Conservation (phyloP, 306 rosid species). For the Rosa chinensis region DNA sequence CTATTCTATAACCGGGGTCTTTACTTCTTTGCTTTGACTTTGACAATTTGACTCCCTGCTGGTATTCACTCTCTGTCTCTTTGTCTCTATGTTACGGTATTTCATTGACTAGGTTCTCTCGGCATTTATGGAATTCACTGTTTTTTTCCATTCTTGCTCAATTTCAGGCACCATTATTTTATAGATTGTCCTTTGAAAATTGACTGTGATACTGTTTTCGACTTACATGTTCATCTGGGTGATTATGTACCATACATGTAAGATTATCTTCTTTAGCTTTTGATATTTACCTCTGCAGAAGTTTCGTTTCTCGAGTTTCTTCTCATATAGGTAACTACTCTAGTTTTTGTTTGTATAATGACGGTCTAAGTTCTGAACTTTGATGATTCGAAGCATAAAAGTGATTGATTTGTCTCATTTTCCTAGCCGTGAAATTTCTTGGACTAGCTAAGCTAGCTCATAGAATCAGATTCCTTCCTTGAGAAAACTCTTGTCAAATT, state of each 20-base stretch:
- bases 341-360: not conserved
- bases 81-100: not conserved
- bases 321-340: not conserved
- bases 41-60: conserved; percentile 29
- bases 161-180: not conserved
- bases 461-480: conserved; percentile 7
- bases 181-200: not conserved
- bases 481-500: not conserved
- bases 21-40: conserved; percentile 37
- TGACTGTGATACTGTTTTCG: not conserved
- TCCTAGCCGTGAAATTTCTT: not conserved
- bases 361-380: not conserved
- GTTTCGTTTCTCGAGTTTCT: conserved; percentile 1
- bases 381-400: not conserved
- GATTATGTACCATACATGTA: conserved; percentile 7
- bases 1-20: conserved; percentile 34
- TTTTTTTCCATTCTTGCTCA: not conserved
- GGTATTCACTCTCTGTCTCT: conserved; percentile 24
- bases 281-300: conserved; percentile 1
- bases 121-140: not conserved
- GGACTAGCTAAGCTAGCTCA: not conserved
- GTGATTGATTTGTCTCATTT: conserved; percentile 1
- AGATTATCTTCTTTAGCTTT: not conserved
- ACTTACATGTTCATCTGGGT: conserved; percentile 31
- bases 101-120: conserved; percentile 3